A percentile compares a stretch with the other conserved stretches of the same genome.
Evolutionary conservation across 2,329 filamentous ascomycete genomes (phyloP).

Genomic region (Neonectria punicea): DNA sequence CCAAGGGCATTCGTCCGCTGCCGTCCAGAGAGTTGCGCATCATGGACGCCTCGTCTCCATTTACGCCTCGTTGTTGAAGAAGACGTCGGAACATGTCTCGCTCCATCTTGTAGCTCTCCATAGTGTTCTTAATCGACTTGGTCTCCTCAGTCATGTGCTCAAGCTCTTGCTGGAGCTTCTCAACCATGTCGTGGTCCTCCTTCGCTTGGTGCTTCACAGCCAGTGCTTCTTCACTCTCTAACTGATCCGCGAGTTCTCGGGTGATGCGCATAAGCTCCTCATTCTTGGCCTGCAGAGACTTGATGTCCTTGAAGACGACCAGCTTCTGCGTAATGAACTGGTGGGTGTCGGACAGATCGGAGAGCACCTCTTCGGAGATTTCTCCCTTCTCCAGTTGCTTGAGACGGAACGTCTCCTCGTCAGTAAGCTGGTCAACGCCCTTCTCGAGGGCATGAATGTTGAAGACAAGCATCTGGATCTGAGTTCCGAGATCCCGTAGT

Average conservation of each 20-base stretch:
- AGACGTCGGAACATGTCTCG: slow-evolving; percentile 98
- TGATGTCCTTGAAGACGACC: slow-evolving; percentile 88
- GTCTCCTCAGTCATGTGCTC: slow-evolving; percentile 85
- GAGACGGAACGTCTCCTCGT: slow-evolving; percentile 78
- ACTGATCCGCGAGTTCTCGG: slow-evolving; percentile 84
- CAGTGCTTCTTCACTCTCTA: slow-evolving; percentile 90
- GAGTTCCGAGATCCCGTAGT: slow-evolving; percentile 86
- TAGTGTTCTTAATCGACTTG: slow-evolving; percentile 81
- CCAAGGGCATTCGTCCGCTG: slow-evolving; percentile 62
- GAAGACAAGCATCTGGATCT: slow-evolving; percentile 90
- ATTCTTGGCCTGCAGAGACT: slow-evolving; percentile 89
- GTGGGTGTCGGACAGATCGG: slow-evolving; percentile 85
- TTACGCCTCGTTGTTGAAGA: slow-evolving; percentile 75
- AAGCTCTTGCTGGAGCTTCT: slow-evolving; percentile 76
- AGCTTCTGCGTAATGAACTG: slow-evolving; percentile 89
- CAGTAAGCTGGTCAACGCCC: slow-evolving; percentile 76
- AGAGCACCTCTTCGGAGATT: slow-evolving; percentile 74
- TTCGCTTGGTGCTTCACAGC: slow-evolving; percentile 71
- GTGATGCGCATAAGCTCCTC: slow-evolving; percentile 84
- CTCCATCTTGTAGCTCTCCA: slow-evolving; percentile 94
- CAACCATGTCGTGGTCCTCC: slow-evolving; percentile 77
- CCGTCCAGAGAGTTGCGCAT: slow-evolving; percentile 78
- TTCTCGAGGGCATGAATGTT: slow-evolving; percentile 86
- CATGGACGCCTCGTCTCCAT: slow-evolving; percentile 72
- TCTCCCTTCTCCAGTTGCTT: slow-evolving; percentile 83